Base-by-base conservation (phyloP, 2,329 filamentous ascomycete species). In the Colletotrichum destructivum region DNA sequence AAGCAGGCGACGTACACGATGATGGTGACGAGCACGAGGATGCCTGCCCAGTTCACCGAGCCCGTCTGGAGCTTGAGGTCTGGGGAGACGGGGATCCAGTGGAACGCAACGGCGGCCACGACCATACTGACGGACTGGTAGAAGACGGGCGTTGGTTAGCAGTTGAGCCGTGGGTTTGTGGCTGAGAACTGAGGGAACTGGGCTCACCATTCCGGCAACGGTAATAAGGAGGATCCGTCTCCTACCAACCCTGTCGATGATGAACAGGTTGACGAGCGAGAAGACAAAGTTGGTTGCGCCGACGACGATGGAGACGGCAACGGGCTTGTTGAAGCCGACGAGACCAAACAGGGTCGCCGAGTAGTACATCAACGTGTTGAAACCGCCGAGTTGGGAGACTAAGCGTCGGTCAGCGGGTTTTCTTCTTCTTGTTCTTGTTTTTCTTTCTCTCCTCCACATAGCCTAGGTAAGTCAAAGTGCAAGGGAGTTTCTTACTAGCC, bases 201-300 rank as follows among this genome's bases (percentile, higher is more conserved):
- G 31, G 31, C 64, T 21, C 26, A 79, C 76, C 84, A 87, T 87
- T 38, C 81, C 83, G 74, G 80, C 79, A 4, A 84, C 80, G 0
- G 84, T 85, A 63, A 79, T 79, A 6, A 86, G 77, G 0, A 88
- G 79, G 3, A 88, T 80, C 5, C 79, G 78, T 21, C 86, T 81
- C 18, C 86, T 82, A 0, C 86, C 86, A 38, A 83, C 76, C 3
- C 77, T 79, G 71, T 88, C 86, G 7, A 87, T 83, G 26, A 86
- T 74, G 72, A 86, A 78, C 38, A 87, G 79, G 66, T 87, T 87
- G 52, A 87, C 79, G 71, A 82, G 79, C 0, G 85, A 86, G 76
- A 88, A 87, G 63, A 88, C 75, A 73, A 87, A 88, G 66, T 86
- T 86, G 16, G 84, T 85, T 3, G 77, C 84, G 5, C 83, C 84